Evolutionary conservation across 2,329 filamentous ascomycete species (phyloP).

Genomic region (Claviceps purpurea): DNA sequence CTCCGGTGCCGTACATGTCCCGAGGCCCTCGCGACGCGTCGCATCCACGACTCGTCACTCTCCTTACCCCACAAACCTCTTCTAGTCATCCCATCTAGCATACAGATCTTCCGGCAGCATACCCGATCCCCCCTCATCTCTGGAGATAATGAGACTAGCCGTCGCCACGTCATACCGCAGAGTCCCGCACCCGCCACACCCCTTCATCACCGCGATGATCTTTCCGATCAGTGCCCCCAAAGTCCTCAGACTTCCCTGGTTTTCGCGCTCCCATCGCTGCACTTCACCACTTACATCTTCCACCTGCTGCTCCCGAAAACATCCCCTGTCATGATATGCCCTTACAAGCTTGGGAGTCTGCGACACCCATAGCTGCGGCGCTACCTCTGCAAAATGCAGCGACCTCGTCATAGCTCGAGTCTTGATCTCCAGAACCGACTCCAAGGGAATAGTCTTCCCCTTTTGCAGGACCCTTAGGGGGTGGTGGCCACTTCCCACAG

Average conservation of each 20-base stretch:
- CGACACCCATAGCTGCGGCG: constrained; percentile 30
- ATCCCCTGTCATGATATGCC: constrained; percentile 26
- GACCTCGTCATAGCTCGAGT: constrained; percentile 22
- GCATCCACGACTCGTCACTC: too few relatives aligned
- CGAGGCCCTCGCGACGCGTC: too few relatives aligned
- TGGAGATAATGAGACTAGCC: not conserved
- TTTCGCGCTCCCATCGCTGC: constrained; percentile 20
- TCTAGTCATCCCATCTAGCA: too few relatives aligned
- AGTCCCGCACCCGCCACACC: not conserved
- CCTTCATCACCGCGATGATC: not conserved
- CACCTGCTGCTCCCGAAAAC: constrained; percentile 16
- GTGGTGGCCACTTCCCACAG: not conserved
- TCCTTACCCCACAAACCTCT: not conserved
- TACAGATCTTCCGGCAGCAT: not conserved
- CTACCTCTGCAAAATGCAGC: constrained; percentile 21
- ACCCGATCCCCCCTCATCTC: not conserved
- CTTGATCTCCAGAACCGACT: constrained; percentile 31
- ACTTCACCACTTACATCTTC: constrained; percentile 22
- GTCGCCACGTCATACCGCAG: not conserved
- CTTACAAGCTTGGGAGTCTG: constrained; percentile 34
- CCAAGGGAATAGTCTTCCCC: constrained; percentile 18
- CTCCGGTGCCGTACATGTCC: too few relatives aligned
- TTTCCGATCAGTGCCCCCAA: constrained; percentile 19
- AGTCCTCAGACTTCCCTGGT: constrained; percentile 17
- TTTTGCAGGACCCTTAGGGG: constrained; percentile 17